These are phyloP conservation scores for Suillus hirtellus DNA, from an alignment of 768 basidiomycete species.

Conservation along the genomic window DNA sequence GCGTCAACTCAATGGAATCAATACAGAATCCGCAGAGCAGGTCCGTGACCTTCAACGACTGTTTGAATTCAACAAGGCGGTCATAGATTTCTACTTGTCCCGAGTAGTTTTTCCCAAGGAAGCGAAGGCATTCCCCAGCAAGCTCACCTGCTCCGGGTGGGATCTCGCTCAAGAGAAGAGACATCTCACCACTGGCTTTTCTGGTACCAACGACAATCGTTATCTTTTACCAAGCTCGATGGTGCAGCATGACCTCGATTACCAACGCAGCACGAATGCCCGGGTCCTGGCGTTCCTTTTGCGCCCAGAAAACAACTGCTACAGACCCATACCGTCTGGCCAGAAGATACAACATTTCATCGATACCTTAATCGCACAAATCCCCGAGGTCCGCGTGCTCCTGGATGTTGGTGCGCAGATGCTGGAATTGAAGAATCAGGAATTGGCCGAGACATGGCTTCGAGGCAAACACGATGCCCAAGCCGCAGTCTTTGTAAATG, in stretches of 20 bases:
- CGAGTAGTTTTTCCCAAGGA: conserved; percentile 39
- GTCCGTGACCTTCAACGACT: conserved; percentile 27
- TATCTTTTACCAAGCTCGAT: conserved; percentile 41
- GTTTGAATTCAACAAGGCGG: conserved; percentile 30
- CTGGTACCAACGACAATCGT: conserved; percentile 41
- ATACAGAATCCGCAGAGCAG: conserved; percentile 31
- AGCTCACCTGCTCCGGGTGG: conserved; percentile 37
- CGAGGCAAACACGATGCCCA: conserved; percentile 12
- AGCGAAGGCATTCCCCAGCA: conserved; percentile 37
- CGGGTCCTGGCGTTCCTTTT: conserved; percentile 34
- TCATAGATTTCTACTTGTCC: conserved; percentile 39
- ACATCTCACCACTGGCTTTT: conserved; percentile 31
- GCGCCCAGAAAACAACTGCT: conserved; percentile 23
- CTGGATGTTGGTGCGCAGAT: conserved; percentile 61
- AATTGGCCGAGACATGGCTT: conserved; percentile 46
- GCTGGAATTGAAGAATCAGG: conserved; percentile 46
- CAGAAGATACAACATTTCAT: conserved; percentile 23
- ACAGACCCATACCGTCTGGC: conserved; percentile 18
- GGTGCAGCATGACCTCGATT: conserved; percentile 27
- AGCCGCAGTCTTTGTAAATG: conserved; percentile 36
- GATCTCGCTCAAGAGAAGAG: conserved; percentile 34
- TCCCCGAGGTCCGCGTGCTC: conserved; percentile 44
- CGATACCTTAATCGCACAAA: conserved; percentile 33
- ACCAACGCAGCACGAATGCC: conserved; percentile 47
- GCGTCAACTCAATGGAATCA: conserved; percentile 22